Base-by-base conservation (phyloP, 1,284 basidiomycete genomes). In the Naganishia sp. region DNA sequence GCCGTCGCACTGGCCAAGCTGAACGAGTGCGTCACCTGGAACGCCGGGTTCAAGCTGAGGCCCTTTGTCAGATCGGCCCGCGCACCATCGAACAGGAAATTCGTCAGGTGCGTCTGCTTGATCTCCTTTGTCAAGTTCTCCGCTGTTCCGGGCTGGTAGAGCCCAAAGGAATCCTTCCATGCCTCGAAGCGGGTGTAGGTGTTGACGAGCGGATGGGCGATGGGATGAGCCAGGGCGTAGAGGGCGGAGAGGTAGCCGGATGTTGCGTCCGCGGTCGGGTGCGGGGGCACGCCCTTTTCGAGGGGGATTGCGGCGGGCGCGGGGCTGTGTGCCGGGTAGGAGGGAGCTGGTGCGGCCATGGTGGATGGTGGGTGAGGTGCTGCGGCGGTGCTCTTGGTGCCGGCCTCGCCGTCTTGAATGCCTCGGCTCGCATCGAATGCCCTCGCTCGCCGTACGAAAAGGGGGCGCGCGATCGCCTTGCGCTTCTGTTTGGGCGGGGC, bases 21-120 rank as follows among this genome's bases (percentile, higher is more conserved):
- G 82, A 99, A 98, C 47, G 93, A 92, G 80, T 99, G 96, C 67
- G 94, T 94, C 75, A 98, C 90, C 83, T 98, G 94, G 87, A 99
- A 99, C 65, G 92, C 88, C 39, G 96, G 96, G 80, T 88, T 93
- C 78, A 90, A 85, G 65, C 92, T 96, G 72, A 99, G 84, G 71
- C 87, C 89, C 83, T 99, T 99, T 68, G 92, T 90, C 72, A 99
- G 84, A 82, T 99, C 96, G 57, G 96, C 96, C 73, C 94, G 86
- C 23, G 84, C 95, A 71, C 96, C 96, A 83, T 99, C 96, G 79
- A 98, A 99, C 77, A 94, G 87, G 81, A 90, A 95, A 84, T 97
- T 97, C 69, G 88, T 90, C 69, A 97, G 82, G 77, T 93, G 92
- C 21, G 93, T 95, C 69, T 86, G 81, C 81, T 91, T 92, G 72